Conservation (phyloP, 2,329 filamentous ascomycete species). For the Arthrobotrys musiformis region DNA sequence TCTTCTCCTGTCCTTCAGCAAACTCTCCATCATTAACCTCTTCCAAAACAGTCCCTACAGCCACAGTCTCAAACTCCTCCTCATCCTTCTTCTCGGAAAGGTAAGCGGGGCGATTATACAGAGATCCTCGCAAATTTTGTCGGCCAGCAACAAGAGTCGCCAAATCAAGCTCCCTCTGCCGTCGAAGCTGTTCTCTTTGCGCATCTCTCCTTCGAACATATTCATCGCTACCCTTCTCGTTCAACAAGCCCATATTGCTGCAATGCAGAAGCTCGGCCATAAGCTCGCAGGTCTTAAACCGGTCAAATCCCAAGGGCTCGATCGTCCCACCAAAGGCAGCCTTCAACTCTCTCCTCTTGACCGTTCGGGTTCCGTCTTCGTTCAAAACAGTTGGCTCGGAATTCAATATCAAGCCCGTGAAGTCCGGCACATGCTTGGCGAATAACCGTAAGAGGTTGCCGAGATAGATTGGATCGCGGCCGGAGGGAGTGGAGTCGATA, state of each 20-base stretch:
- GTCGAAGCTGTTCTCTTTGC: constrained; percentile 81
- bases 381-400: constrained; percentile 69
- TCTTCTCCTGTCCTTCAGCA: constrained; percentile 58
- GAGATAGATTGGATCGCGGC: constrained; percentile 92
- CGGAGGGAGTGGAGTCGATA: constrained; percentile 80
- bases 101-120: constrained; percentile 39
- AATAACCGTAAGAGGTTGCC: constrained; percentile 90
- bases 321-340: constrained; percentile 92
- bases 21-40: constrained; percentile 72
- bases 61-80: constrained; percentile 93
- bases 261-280: constrained; percentile 98
- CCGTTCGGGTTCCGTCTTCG: constrained; percentile 69
- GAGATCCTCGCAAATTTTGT: constrained; percentile 41
- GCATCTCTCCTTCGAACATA: constrained; percentile 81
- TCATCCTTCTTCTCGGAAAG: constrained; percentile 69
- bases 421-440: constrained; percentile 88
- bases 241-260: constrained; percentile 97
- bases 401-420: constrained; percentile 89
- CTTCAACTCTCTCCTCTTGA: constrained; percentile 78
- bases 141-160: constrained; percentile 51
- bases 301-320: constrained; percentile 93
- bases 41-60: constrained; percentile 74
- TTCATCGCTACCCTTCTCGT: constrained; percentile 88
- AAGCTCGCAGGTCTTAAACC: constrained; percentile 98
- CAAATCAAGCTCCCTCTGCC: constrained; percentile 71